Evolutionary conservation across 2,329 filamentous ascomycete species (phyloP), one percentile per base, ranked within the genome.

Genomic region (Boeremia lycopersici): DNA sequence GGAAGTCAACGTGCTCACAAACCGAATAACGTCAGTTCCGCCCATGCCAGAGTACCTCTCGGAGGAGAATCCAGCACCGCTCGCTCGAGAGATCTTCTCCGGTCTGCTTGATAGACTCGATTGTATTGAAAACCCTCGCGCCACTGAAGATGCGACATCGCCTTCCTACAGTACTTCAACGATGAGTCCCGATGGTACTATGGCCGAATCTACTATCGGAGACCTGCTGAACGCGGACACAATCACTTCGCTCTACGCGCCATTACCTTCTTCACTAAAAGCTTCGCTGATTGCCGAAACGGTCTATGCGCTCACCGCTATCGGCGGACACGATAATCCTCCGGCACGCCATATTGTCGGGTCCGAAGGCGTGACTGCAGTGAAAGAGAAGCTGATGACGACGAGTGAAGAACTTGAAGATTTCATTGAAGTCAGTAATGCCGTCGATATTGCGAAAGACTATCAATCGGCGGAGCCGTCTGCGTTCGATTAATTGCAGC

Each of bases 321-420:
- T 98, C 64, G 95, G 92, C 0, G 95, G 93, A 0, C 93, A 97
- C 72, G 93, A 97, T 71, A 98, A 98, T 73, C 95, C 95, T 1
- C 95, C 95, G 0, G 91, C 92, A 1, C 82, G 95, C 29, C 93
- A 98, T 72, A 97, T 98, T 67, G 93, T 98, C 2, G 93, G 95
- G 0, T 86, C 89, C 49, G 95, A 98, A 74, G 93, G 91, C 0
- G 89, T 93, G 11, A 83, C 86, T 6, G 90, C 90, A 35, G 93
- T 98, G 34, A 96, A 93, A 74, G 95, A 98, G 77, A 98, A 98
- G 77, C 79, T 99, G 51, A 96, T 96, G 79, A 97, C 92, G 2
- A 91, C 97, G 2, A 96, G 91, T 60, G 93, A 98, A 73, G 95
- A 98, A 78, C 78, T 98, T 52, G 95, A 98, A 74, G 95, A 98